Evolutionary conservation across 2,329 filamentous ascomycete species (phyloP).

Genomic region (Daldinia eschscholtzii): DNA sequence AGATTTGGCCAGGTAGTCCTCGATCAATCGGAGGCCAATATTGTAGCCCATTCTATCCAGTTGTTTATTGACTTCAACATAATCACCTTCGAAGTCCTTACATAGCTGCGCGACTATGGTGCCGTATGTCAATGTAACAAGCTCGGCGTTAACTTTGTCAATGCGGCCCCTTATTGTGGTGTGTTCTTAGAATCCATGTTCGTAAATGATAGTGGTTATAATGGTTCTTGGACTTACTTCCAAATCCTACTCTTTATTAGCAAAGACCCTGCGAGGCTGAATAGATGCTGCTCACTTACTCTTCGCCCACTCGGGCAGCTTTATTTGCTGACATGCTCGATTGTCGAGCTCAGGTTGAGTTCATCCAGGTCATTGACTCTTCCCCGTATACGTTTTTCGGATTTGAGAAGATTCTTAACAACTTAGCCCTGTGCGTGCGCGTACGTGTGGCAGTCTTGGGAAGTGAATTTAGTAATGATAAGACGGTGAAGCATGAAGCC

Average conservation of each 20-base stretch:
- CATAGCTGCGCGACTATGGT: slow-evolving; percentile 97
- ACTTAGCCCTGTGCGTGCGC: background rate
- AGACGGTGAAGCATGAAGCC: background rate
- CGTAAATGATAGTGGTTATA: background rate
- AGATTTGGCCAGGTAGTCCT: slow-evolving; percentile 97
- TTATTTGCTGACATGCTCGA: slow-evolving; percentile 69
- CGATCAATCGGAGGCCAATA: slow-evolving; percentile 93
- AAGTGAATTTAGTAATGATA: background rate
- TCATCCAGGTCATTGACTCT: slow-evolving; percentile 47
- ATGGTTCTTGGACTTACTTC: slow-evolving; percentile 75
- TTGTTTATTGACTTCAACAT: slow-evolving; percentile 95
- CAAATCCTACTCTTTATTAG: slow-evolving; percentile 74
- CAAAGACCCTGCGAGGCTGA: slow-evolving; percentile 9
- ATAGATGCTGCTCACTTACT: slow-evolving; percentile 61
- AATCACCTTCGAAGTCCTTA: slow-evolving; percentile 95
- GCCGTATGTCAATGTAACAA: slow-evolving; percentile 97
- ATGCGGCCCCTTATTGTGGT: slow-evolving; percentile 79
- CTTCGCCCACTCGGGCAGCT: slow-evolving; percentile 71
- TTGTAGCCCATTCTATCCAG: slow-evolving; percentile 99
- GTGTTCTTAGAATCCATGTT: slow-evolving; percentile 30
- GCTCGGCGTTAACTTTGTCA: slow-evolving; percentile 97
- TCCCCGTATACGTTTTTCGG: background rate
- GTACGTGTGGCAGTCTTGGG: background rate
- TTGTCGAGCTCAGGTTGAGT: slow-evolving; percentile 45
- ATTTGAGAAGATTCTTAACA: background rate